Evolutionary conservation across 352 stramenopile genomes (phyloP), one percentile per base, ranked within the genome.

Genomic region (Globisporangium polare): DNA sequence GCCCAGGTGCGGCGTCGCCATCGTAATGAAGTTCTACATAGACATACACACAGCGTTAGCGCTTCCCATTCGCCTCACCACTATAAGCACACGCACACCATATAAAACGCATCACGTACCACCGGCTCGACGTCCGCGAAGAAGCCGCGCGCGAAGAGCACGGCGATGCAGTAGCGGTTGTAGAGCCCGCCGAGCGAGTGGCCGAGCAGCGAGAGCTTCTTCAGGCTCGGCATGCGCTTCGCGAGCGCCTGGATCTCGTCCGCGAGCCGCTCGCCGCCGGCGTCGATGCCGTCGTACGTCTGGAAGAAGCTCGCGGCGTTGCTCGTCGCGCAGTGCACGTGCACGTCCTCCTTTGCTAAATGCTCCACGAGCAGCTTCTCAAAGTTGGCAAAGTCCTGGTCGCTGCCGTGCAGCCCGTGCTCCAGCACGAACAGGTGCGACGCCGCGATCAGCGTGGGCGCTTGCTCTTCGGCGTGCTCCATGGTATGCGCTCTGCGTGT

Each of bases 171-270:
- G 67, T 89, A 94, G 49, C 85, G 79, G n/a, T 76, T 72, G 62
- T 94, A 94, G 20, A 94, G 70, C 1, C 85, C 85, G 45, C 85
- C 85, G 15, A 94, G 76, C 39, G 85, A 94, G 59, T 94, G 85
- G 5, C 83, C 85, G 24, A 91, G 64, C 60, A 92, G 72, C 27
- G 85, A 94, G 27, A 94, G 72, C 62, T 89, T 89, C 41, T 64
- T 43, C 37, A 94, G 63, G 2, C 74, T 66, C 9, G 84, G 80
- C 78, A 90, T 89, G n/a, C 68, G 59, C 20, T n/a, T 56, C 1
- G 77, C 75, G 56, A 94, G 31, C 17, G 51, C 17, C 55, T 82
- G 59, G 47, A 94, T 72, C 66, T 94, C 83, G 46, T 92, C 61
- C 0, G 85, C 85, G n/a, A 94, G 71, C 8, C 85, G 79, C 49